Evolutionary conservation across 495 filamentous ascomycete genomes (phyloP).

Genomic region (Lophiostoma macrostomum): DNA sequence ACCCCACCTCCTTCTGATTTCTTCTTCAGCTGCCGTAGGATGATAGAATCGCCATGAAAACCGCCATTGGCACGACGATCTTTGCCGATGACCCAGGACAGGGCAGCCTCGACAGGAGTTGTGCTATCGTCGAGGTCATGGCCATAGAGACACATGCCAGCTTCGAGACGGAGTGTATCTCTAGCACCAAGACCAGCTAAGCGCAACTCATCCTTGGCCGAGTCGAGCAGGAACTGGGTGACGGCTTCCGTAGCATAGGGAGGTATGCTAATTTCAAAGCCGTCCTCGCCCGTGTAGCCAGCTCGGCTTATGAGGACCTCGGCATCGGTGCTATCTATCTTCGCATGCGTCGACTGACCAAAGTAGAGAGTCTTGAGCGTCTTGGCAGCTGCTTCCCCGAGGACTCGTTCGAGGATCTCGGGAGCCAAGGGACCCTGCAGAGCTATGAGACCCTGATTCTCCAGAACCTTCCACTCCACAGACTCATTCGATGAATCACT

Average conservation of each 20-base stretch:
- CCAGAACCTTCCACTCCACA: slow-evolving; percentile 68
- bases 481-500: slow-evolving; percentile 41
- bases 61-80: slow-evolving; percentile 62
- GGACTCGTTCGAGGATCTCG: slow-evolving; percentile 52
- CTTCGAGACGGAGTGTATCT: slow-evolving; percentile 89
- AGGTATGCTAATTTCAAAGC: slow-evolving; percentile 90
- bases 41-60: slow-evolving; percentile 69
- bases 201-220: slow-evolving; percentile 60
- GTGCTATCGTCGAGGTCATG: slow-evolving; percentile 88
- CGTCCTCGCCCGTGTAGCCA: slow-evolving; percentile 96
- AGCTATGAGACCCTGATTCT: slow-evolving; percentile 68
- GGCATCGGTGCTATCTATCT: slow-evolving; percentile 47
- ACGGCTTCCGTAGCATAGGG: slow-evolving; percentile 54
- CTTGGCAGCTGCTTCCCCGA: slow-evolving; percentile 43
- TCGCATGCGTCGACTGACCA: slow-evolving; percentile 62
- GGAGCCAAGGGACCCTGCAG: slow-evolving; percentile 80
- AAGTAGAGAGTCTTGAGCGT: slow-evolving; percentile 74
- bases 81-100: slow-evolving; percentile 83
- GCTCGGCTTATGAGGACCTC: slow-evolving; percentile 74
- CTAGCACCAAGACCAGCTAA: slow-evolving; percentile 86
- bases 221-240: slow-evolving; percentile 61
- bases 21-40: slow-evolving; percentile 68
- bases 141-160: slow-evolving; percentile 98
- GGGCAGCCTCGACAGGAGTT: slow-evolving; percentile 78
- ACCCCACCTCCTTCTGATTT: slow-evolving; percentile 66